Evolutionary conservation across 176 grass and related monocot genomes (phyloP).

Genomic region (Ananas comosus): DNA sequence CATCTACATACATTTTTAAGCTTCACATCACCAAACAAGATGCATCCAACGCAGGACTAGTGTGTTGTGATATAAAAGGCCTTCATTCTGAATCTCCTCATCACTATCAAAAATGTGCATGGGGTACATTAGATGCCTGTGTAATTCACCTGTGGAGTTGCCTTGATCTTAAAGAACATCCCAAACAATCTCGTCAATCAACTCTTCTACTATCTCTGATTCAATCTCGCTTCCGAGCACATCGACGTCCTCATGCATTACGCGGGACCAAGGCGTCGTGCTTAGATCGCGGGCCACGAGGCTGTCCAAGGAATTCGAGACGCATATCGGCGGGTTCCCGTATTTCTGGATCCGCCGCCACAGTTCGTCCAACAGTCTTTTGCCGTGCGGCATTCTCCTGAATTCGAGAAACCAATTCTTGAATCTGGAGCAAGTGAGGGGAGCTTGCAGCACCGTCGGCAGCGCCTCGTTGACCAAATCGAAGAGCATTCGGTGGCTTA

Average conservation of each 20-base stretch:
- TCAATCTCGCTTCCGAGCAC: slow-evolving; percentile 42
- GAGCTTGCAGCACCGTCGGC: slow-evolving; percentile 21
- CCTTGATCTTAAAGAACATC: slow-evolving; percentile 63
- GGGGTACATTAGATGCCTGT: too few relatives aligned
- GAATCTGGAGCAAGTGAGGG: slow-evolving; percentile 29
- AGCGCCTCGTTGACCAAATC: slow-evolving; percentile 67
- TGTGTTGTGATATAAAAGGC: too few relatives aligned
- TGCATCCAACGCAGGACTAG: too few relatives aligned
- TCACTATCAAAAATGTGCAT: background rate
- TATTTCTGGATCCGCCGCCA: slow-evolving; percentile 33
- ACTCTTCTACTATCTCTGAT: slow-evolving; percentile 48
- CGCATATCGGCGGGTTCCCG: slow-evolving; percentile 9
- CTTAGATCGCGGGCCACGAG: slow-evolving; percentile 65
- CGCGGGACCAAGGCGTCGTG: slow-evolving; percentile 37
- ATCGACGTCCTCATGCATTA: slow-evolving; percentile 41
- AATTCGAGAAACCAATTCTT: slow-evolving; percentile 23
- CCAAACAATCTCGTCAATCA: slow-evolving; percentile 66
- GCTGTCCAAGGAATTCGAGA: slow-evolving; percentile 32
- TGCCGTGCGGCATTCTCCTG: slow-evolving; percentile 21
- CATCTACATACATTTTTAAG: too few relatives aligned
- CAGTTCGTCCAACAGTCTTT: slow-evolving; percentile 41
- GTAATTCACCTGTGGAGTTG: slow-evolving; percentile 12
- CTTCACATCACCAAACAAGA: too few relatives aligned
- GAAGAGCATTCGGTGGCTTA: slow-evolving; percentile 62
- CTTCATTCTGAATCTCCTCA: too few relatives aligned